Base-by-base conservation (phyloP, 306 rosid genomes). In the Cicer judaicum region DNA sequence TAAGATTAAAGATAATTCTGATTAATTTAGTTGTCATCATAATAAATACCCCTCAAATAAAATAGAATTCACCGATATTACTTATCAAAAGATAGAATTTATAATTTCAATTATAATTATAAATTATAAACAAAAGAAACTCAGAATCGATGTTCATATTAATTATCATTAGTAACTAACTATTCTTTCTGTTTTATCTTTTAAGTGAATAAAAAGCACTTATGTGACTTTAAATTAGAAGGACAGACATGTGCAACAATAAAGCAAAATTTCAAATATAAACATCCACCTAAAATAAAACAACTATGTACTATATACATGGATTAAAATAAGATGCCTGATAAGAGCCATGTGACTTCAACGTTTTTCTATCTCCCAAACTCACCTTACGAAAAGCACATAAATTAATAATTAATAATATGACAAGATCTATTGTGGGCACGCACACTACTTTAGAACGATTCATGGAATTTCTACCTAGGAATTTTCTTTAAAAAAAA, bases 321-420 rank as follows among this genome's bases (percentile, higher is more conserved):
- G 68, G 64, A 69, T 77, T 76, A 74, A 84, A 70, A n/a, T 68
- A 80, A 82, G 82, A 85, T 84, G 73, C 82, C 46, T 72, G 80
- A 83, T 65, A 78, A 85, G 71, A 83, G 73, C 82, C 90, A 85
- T 84, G 93, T 86, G 91, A 79, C 76, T 76, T 64, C 49, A 14
- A 24, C 75, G 72, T 77, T 77, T 80, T 68, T 73, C 19, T 50
- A 76, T 63, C 56, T 44, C 64, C 62, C 66, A 79, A 78, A 74
- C 62, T 53, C 76, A 72, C 55, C 70, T 36, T 76, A 76, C 29
- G 71, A 75, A 81, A 82, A 78, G 42, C 75, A 79, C 74, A 48
- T 15, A 53, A 50, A 42, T 3, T 49, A 46, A 80, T 42, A 46
- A 80, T 50, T 13, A 57, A 21, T 5, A 60, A 34, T 10, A 18